Evolutionary conservation across 306 rosid genomes (phyloP).

Genomic region (Corylus avellana): DNA sequence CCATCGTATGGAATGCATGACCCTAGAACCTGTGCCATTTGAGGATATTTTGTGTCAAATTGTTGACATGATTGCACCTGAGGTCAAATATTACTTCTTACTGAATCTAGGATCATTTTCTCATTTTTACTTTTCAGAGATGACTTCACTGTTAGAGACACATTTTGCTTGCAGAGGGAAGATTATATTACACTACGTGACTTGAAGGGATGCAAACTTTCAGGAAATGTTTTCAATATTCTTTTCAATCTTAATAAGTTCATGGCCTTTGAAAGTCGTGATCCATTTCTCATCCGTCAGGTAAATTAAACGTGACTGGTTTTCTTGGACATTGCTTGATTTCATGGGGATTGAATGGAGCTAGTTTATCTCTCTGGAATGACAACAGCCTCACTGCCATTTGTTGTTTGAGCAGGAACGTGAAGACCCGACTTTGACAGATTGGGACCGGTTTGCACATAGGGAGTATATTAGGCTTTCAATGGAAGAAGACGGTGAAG

Average conservation of each 20-base stretch:
- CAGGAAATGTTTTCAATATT: slow-evolving; percentile 93
- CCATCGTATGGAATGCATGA: slow-evolving; percentile 99
- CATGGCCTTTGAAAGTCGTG: slow-evolving; percentile 99
- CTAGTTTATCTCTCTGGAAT: not conserved
- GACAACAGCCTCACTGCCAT: slow-evolving; percentile 3
- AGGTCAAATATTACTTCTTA: slow-evolving; percentile 51
- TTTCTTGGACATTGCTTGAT: not conserved
- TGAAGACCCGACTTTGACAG: slow-evolving; percentile 99
- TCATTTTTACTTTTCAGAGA: slow-evolving; percentile 21
- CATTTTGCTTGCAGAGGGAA: slow-evolving; percentile 66
- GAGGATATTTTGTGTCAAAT: slow-evolving; percentile 98
- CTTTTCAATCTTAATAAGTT: slow-evolving; percentile 97
- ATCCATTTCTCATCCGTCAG: slow-evolving; percentile 99
- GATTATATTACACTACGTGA: slow-evolving; percentile 74
- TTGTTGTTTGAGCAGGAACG: slow-evolving; percentile 74
- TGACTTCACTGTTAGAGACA: slow-evolving; percentile 16
- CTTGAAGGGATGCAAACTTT: slow-evolving; percentile 90
- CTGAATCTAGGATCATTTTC: slow-evolving; percentile 19
- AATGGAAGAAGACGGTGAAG: slow-evolving; percentile 99
- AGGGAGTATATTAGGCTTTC: slow-evolving; percentile 99
- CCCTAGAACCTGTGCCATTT: slow-evolving; percentile 97
- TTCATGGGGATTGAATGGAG: not conserved
- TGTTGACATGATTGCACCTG: slow-evolving; percentile 91
- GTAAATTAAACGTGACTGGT: slow-evolving; percentile 37
- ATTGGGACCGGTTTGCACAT: slow-evolving; percentile 99